A percentile compares a stretch with the other conserved stretches of the same genome.
These are phyloP conservation scores for Cornus controversa DNA, from an alignment of 148 eudicot genomes.

Conservation along the genomic window DNA sequence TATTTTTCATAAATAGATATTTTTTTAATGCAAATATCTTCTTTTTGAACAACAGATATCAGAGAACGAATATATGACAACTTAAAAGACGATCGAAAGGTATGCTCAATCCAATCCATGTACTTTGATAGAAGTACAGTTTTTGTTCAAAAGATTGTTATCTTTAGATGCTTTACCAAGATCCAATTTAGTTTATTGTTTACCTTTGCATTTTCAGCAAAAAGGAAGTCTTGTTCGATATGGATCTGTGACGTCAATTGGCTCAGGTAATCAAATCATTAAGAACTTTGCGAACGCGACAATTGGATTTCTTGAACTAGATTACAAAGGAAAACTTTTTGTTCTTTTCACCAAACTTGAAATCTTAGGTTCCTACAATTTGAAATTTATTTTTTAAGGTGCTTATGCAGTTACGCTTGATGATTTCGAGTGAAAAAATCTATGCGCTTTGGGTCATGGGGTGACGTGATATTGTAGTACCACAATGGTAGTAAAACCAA, in stretches of 20 bases:
- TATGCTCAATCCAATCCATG: conserved; percentile 10
- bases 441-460: background rate
- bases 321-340: background rate
- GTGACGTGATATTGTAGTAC: background rate
- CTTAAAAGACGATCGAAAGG: conserved; percentile 40
- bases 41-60: conserved; percentile 26
- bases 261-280: conserved; percentile 35
- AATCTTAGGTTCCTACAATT: background rate
- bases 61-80: conserved; percentile 30
- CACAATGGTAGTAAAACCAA: background rate
- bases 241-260: conserved; percentile 41
- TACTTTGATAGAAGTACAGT: background rate
- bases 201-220: conserved; percentile 18
- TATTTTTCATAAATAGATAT: background rate
- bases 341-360: background rate
- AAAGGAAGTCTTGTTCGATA: conserved; percentile 38
- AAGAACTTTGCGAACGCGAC: background rate
- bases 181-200: background rate
- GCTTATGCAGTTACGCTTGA: background rate
- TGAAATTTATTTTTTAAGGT: background rate
- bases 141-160: background rate
- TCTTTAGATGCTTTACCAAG: background rate
- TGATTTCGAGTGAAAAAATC: background rate
- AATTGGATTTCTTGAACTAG: background rate
- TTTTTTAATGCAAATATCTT: background rate